Evolutionary conservation across 1,139 yeast genomes (phyloP).

Genomic region (Diutina pseudorugosa): DNA sequence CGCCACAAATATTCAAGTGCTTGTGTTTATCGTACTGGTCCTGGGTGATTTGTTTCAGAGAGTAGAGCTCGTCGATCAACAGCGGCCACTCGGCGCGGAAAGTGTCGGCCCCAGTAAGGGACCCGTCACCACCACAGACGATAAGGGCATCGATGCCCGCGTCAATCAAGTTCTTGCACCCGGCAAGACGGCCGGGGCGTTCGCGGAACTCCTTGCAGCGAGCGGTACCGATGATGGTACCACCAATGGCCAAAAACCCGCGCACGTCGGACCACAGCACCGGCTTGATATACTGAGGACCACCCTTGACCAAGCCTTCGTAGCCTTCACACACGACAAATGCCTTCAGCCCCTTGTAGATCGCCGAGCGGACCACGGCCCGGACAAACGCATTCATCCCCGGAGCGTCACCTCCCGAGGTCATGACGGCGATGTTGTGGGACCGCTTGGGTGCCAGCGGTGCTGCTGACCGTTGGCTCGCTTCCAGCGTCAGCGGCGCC

Average conservation of each 20-base stretch:
- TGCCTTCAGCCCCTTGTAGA: slow-evolving; percentile 58
- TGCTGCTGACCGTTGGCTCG: background rate
- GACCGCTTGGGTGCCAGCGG: background rate
- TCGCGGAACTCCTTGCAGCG: slow-evolving; percentile 59
- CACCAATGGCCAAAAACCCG: slow-evolving; percentile 65
- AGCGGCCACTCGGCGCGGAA: slow-evolving; percentile 76
- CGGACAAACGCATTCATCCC: slow-evolving; percentile 80
- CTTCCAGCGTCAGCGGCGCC: background rate
- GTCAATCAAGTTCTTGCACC: slow-evolving; percentile 54
- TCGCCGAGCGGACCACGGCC: slow-evolving; percentile 68
- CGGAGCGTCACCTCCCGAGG: slow-evolving; percentile 82
- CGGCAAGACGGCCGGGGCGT: slow-evolving; percentile 53
- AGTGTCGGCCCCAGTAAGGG: slow-evolving; percentile 72
- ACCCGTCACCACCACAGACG: slow-evolving; percentile 83
- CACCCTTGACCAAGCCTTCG: slow-evolving; percentile 65
- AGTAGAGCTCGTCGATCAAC: slow-evolving; percentile 48
- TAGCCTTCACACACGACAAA: slow-evolving; percentile 71
- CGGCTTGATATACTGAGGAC: slow-evolving; percentile 42
- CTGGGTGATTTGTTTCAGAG: slow-evolving; percentile 37
- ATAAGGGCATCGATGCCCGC: slow-evolving; percentile 71
- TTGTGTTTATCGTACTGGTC: slow-evolving; percentile 40
- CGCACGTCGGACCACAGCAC: slow-evolving; percentile 74
- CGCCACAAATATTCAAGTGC: slow-evolving; percentile 60
- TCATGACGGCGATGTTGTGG: slow-evolving; percentile 64
- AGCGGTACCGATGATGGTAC: slow-evolving; percentile 77